Percentiles rank a stretch among this genome's conserved stretches.
Conservation (phyloP, 768 basidiomycete species). For the Artomyces pyxidatus region DNA sequence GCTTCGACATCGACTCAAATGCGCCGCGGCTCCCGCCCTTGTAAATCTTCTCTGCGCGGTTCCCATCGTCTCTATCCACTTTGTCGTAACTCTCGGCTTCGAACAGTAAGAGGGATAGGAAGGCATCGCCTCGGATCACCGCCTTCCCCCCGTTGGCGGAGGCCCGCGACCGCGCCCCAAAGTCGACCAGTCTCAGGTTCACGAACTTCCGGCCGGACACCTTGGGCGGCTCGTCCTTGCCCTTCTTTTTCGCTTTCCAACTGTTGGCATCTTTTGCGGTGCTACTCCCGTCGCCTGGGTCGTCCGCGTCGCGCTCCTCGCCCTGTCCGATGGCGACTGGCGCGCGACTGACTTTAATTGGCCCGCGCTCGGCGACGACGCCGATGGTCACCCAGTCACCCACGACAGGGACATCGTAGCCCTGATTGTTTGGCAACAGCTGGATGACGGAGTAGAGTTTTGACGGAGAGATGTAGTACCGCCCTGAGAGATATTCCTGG, state of each 20-base stretch:
- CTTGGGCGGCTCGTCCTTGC: conserved; percentile 26
- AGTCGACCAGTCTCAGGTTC: conserved; percentile 77
- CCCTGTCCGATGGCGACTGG: conserved; percentile 44
- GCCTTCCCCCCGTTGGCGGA: conserved; percentile 48
- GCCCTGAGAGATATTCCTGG: conserved; percentile 70
- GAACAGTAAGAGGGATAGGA: conserved; percentile 77
- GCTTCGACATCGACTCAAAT: conserved; percentile 79
- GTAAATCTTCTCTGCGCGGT: conserved; percentile 55
- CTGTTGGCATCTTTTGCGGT: neutral
- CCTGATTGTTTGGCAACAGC: conserved; percentile 62
- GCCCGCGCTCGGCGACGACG: conserved; percentile 87
- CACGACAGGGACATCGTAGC: conserved; percentile 85
- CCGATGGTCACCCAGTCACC: conserved; percentile 97
- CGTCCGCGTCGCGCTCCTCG: conserved; percentile 31
- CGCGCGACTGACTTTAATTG: conserved; percentile 62
- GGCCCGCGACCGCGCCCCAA: conserved; percentile 52
- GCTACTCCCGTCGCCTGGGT: conserved; percentile 1
- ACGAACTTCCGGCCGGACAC: conserved; percentile 72
- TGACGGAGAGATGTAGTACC: conserved; percentile 86
- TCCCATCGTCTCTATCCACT: conserved; percentile 42
- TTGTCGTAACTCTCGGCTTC: conserved; percentile 72
- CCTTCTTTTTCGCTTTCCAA: conserved; percentile 9
- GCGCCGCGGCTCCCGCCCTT: conserved; percentile 89
- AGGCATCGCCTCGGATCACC: conserved; percentile 72
- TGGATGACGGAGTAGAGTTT: conserved; percentile 81